Evolutionary conservation across 1,284 basidiomycete genomes (phyloP), one percentile per base, ranked within the genome.

Genomic region (Farysia itapuensis): DNA sequence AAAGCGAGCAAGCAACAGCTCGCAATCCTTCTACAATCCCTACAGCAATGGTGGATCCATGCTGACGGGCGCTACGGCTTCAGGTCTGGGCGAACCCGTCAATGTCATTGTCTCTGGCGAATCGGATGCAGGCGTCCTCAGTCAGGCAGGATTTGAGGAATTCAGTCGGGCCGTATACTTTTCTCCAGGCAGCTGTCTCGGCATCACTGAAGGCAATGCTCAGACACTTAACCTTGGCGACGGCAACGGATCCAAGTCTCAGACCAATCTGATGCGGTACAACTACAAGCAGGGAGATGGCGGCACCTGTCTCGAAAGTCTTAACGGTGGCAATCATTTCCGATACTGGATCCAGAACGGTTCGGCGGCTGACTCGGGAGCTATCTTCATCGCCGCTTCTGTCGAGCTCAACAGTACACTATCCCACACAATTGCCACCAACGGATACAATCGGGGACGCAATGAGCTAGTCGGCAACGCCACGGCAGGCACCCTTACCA

Each of bases 211-310:
- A 16, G 60, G 67, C 12, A 72, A 68, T 3, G 41, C 57, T 12
- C 77, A 75, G 32, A 46, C 51, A 19, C 67, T 65, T 44, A 70
- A 78, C 42, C 63, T 72, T 5, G 76, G 74, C 7, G 78, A 75
- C 31, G 71, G 58, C 39, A 63, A 49, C 44, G 74, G 72, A 3
- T 23, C 15, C 31, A 31, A 38, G 14, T 44, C 56, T 22, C 73
- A 76, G 45, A 66, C 59, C 32, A 70, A 67, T 39, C 48, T 74
- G 16, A 45, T 64, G 43, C 61, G 73, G 5, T 66, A 58, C 44
- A 63, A 66, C 21, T 71, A 43, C 44, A 54, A 57, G 23, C 46
- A 54, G 36, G 57, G 64, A n/a, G 63, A 67, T 38, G 51, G 52
- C 8, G 63, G 64, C 4, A 67, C 57, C 4, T 70, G 68, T 31